Evolutionary conservation across 176 grass and related monocot species (phyloP).

Genomic region (Alopecurus myosuroides): DNA sequence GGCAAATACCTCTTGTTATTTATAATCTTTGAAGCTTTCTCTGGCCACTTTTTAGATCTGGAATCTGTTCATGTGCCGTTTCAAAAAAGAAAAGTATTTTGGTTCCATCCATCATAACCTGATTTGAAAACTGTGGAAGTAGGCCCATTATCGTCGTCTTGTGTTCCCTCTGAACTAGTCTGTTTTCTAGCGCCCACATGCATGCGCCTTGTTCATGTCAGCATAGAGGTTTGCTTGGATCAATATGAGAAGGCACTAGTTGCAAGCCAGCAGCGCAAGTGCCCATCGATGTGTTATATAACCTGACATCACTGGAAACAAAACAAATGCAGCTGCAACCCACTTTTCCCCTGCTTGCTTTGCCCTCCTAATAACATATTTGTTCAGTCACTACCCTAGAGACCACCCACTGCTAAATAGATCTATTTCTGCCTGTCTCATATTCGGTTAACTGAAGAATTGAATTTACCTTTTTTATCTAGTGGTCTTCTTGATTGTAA

Average conservation of each 20-base stretch:
- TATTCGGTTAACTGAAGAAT: no score
- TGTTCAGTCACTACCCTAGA: conserved; percentile 42
- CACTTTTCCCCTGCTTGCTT: no score
- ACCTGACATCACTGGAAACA: conserved; percentile 30
- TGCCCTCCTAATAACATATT: conserved; percentile 29
- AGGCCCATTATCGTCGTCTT: no score
- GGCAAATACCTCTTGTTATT: no score
- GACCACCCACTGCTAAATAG: conserved; percentile 15
- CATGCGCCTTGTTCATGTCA: no score
- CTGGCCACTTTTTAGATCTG: neutral
- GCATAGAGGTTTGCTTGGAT: no score
- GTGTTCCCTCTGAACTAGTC: no score
- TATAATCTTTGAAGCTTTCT: conserved; percentile 7
- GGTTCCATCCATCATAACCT: no score
- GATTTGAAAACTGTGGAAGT: no score
- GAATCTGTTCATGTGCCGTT: neutral
- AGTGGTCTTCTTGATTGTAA: no score
- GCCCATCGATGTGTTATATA: conserved; percentile 18
- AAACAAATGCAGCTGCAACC: conserved; percentile 21
- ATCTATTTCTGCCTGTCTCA: conserved; percentile 30
- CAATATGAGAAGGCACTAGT: conserved; percentile 17
- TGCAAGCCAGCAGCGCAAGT: conserved; percentile 31
- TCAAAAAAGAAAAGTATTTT: neutral
- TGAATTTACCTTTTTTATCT: no score
- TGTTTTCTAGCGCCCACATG: no score